A percentile compares a stretch with the other conserved stretches of the same genome.
phyloP scores from a whole-genome alignment of 1,284 basidiomycete genomes.

The Trichosporon faecale region DNA sequence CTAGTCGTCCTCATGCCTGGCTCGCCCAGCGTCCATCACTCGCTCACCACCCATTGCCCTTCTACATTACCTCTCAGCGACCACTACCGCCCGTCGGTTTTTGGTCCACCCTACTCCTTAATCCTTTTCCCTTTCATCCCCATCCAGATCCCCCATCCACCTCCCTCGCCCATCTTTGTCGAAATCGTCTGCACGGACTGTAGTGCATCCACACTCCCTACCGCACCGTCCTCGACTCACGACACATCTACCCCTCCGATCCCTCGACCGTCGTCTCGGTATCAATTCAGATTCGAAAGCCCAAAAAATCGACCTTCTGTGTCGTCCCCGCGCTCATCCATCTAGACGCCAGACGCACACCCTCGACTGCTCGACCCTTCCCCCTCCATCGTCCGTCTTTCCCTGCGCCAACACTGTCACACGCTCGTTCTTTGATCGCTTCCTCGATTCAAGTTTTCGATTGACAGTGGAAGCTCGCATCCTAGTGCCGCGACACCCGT shows the following conservation, averaged over 20 bases:
- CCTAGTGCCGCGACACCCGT: not conserved
- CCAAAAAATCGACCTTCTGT: not conserved
- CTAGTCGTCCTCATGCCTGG: not conserved
- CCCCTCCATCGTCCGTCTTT: not conserved
- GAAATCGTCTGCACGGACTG: not conserved
- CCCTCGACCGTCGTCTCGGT: not conserved
- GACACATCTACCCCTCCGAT: not conserved
- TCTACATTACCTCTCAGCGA: not conserved
- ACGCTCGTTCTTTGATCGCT: not conserved
- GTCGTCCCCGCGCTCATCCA: not conserved
- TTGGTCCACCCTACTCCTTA: not conserved
- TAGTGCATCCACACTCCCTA: not conserved
- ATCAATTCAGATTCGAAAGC: conserved; percentile 9
- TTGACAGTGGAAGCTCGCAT: not conserved
- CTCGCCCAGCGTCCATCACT: not conserved
- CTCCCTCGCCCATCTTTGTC: not conserved
- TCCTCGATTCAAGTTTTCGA: not conserved
- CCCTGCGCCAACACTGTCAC: not conserved
- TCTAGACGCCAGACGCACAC: not conserved
- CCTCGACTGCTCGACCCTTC: not conserved
- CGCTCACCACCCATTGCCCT: not conserved
- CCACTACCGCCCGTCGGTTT: not conserved
- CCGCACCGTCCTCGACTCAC: not conserved
- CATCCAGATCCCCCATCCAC: not conserved
- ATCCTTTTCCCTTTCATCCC: not conserved